Evolutionary conservation across 305 asterid genomes (phyloP).

Genomic region (Euphrasia arctica): DNA sequence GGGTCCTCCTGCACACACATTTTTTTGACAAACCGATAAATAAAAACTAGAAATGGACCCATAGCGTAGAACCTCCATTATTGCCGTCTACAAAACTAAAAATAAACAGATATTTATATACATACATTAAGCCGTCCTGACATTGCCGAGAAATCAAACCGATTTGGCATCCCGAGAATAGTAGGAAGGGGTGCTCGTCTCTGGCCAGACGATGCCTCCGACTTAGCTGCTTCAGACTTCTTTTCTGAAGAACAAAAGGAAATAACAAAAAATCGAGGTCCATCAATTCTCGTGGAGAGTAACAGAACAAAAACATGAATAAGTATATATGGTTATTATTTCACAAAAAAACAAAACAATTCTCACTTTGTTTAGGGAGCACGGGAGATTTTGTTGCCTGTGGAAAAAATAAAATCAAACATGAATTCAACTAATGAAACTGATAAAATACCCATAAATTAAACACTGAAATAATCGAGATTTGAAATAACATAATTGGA

Average conservation of each 20-base stretch:
- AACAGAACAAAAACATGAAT: neutral
- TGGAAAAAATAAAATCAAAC: neutral
- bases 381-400: slow-evolving; percentile 39
- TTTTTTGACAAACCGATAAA: too few relatives aligned
- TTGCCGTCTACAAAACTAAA: neutral
- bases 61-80: neutral
- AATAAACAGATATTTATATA: neutral
- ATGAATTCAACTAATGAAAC: slow-evolving; percentile 1
- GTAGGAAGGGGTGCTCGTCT: slow-evolving; percentile 44
- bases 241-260: slow-evolving; percentile 41
- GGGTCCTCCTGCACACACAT: too few relatives aligned
- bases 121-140: slow-evolving; percentile 78
- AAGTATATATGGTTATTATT: neutral
- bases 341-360: neutral
- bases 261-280: neutral
- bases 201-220: slow-evolving; percentile 51
- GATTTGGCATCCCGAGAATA: slow-evolving; percentile 46
- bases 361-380: slow-evolving; percentile 37
- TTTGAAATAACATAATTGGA: neutral
- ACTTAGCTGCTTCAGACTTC: slow-evolving; percentile 46
- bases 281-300: neutral
- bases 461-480: neutral
- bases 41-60: too few relatives aligned
- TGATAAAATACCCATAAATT: neutral
- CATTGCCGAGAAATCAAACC: slow-evolving; percentile 75